A percentile compares a stretch with the other conserved stretches of the same genome.
These are phyloP conservation scores for Sordariomycetes sp. DNA, from an alignment of 2,329 filamentous ascomycete genomes.

Conservation along the genomic window DNA sequence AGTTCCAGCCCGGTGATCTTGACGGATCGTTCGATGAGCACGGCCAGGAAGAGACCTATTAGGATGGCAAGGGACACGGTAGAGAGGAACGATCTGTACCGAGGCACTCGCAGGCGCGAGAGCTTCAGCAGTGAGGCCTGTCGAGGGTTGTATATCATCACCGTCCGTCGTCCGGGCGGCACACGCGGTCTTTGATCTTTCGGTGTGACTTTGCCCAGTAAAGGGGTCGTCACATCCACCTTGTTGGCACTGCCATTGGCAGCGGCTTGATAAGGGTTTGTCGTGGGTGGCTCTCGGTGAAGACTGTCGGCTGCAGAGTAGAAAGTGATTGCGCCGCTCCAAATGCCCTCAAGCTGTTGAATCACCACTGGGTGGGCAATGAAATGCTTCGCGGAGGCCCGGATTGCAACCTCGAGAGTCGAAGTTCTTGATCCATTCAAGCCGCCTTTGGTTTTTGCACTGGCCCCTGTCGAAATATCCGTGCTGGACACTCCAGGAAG, in stretches of 20 bases:
- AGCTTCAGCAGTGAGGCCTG: conserved; percentile 89
- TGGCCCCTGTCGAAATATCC: conserved; percentile 1
- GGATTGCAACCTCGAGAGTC: conserved; percentile 85
- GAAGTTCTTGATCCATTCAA: conserved; percentile 68
- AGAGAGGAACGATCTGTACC: conserved; percentile 84
- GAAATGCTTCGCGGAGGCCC: conserved; percentile 86
- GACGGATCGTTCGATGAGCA: conserved; percentile 65
- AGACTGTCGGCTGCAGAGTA: conserved; percentile 80
- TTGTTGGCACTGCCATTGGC: conserved; percentile 19
- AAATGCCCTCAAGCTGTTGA: conserved; percentile 92
- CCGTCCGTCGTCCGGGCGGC: conserved; percentile 56
- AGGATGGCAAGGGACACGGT: conserved; percentile 80
- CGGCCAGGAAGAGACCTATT: conserved; percentile 76
- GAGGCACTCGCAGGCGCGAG: conserved; percentile 79
- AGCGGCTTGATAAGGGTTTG: conserved; percentile 9
- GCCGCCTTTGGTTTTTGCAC: conserved; percentile 30
- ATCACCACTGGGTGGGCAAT: conserved; percentile 86
- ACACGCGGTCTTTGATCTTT: conserved; percentile 21
- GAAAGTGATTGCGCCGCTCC: conserved; percentile 92
- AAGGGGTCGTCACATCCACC: conserved; percentile 38
- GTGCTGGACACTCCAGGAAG: conserved; percentile 34
- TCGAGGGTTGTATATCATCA: conserved; percentile 80
- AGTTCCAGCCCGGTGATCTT: conserved; percentile 79
- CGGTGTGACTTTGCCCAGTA: conserved; percentile 29
- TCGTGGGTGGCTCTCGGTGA: conserved; percentile 47